A percentile compares a stretch with the other conserved stretches of the same genome.
Evolutionary conservation across 1,139 yeast genomes (phyloP).

Genomic region (Saccharomyces hybrid): DNA sequence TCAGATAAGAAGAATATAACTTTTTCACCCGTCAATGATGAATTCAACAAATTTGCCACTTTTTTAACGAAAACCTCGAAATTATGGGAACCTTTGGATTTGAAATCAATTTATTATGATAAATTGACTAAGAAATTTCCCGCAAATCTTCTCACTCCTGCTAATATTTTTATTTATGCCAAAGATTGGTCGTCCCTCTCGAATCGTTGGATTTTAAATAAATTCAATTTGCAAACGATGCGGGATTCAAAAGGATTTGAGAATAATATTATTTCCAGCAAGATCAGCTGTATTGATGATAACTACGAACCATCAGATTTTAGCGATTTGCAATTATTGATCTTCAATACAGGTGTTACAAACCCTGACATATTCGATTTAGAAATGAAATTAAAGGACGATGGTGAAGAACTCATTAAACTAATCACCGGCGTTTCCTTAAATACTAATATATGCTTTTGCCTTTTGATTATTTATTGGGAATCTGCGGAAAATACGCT

Average conservation of each 20-base stretch:
- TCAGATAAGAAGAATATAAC: conserved; percentile 7
- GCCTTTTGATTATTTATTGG: conserved; percentile 34
- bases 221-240: conserved; percentile 12
- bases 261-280: conserved; percentile 6
- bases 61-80: conserved; percentile 20
- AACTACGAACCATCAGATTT: conserved; percentile 17
- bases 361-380: conserved; percentile 29
- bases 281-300: conserved; percentile 13
- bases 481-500: conserved; percentile 31
- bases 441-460: conserved; percentile 31
- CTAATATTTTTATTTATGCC: conserved; percentile 20
- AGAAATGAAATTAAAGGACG: conserved; percentile 30
- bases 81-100: conserved; percentile 25
- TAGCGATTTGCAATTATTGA: conserved; percentile 29
- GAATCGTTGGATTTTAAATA: conserved; percentile 24
- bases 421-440: conserved; percentile 31
- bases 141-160: conserved; percentile 12
- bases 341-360: conserved; percentile 36
- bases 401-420: conserved; percentile 31
- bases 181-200: conserved; percentile 24
- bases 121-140: conserved; percentile 10
- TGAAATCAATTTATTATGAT: conserved; percentile 17
- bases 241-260: conserved; percentile 9
- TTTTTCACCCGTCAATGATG: conserved; percentile 26
- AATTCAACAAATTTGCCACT: conserved; percentile 20